phyloP scores from a whole-genome alignment of 1,284 basidiomycete genomes.

The Polyporus tsugae region DNA sequence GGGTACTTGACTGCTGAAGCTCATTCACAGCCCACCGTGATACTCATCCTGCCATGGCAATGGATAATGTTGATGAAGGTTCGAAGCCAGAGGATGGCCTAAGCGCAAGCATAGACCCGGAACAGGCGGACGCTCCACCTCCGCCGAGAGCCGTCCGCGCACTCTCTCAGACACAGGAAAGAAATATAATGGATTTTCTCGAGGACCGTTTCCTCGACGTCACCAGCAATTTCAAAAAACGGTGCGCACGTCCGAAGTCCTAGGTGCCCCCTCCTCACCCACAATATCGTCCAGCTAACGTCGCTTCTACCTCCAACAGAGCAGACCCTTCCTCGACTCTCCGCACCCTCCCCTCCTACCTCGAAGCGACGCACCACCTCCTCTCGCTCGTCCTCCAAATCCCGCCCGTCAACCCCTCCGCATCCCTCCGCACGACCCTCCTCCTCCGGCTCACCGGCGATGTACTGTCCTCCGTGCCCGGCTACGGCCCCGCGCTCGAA shows the following conservation, averaged over 20 bases:
- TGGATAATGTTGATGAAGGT: neutral
- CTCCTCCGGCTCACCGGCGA: conserved; percentile 78
- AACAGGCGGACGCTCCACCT: neutral
- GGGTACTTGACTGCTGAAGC: neutral
- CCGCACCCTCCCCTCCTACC: conserved; percentile 63
- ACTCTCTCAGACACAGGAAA: conserved; percentile 56
- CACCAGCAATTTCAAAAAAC: conserved; percentile 74
- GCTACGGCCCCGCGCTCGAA: conserved; percentile 56
- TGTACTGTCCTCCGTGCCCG: conserved; percentile 61
- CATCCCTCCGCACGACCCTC: conserved; percentile 66
- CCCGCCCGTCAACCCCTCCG: conserved; percentile 73
- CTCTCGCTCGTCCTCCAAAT: conserved; percentile 73
- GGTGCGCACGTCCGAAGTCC: conserved; percentile 50
- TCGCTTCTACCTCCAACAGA: conserved; percentile 41
- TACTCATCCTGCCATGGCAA: neutral
- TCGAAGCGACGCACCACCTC: conserved; percentile 61
- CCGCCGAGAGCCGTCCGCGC: conserved; percentile 8
- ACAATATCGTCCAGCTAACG: neutral
- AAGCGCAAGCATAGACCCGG: neutral
- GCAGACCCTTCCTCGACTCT: conserved; percentile 62
- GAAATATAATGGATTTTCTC: conserved; percentile 65
- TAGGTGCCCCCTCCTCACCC: no score
- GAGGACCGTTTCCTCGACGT: conserved; percentile 70
- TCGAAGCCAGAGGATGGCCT: neutral
- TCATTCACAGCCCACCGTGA: neutral